These are phyloP conservation scores for Astrocystis sublimbata DNA, from an alignment of 495 filamentous ascomycete genomes.

Conservation along the genomic window DNA sequence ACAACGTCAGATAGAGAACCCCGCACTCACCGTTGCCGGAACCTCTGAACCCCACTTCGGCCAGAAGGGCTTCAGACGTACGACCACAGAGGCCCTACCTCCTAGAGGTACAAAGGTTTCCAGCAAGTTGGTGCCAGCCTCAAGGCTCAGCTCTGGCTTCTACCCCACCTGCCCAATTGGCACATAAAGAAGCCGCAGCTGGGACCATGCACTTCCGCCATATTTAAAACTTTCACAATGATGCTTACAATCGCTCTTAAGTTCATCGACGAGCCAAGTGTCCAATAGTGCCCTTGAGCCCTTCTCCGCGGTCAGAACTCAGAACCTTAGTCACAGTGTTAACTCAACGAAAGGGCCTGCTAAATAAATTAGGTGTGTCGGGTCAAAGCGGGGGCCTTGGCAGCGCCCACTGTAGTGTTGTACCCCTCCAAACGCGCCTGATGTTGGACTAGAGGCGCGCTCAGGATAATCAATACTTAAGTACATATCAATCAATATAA, in stretches of 20 bases:
- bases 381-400: too few relatives aligned
- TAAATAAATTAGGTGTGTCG: too few relatives aligned
- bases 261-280: too few relatives aligned
- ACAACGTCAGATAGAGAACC: not conserved
- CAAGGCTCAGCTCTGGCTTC: not conserved
- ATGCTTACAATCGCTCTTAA: too few relatives aligned
- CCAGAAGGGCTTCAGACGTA: not conserved
- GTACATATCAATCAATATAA: not conserved
- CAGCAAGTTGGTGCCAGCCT: too few relatives aligned
- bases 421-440: conserved; percentile 3
- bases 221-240: not conserved
- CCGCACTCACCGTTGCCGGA: conserved; percentile 17
- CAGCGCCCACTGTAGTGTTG: not conserved
- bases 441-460: not conserved
- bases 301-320: too few relatives aligned
- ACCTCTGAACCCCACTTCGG: not conserved
- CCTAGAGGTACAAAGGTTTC: too few relatives aligned
- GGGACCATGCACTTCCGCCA: not conserved
- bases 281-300: too few relatives aligned
- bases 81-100: not conserved
- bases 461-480: not conserved
- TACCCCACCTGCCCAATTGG: conserved; percentile 1
- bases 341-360: too few relatives aligned
- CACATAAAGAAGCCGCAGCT: not conserved
- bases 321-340: not conserved